A percentile compares a stretch with the other conserved stretches of the same genome.
Evolutionary conservation across 2,329 filamentous ascomycete genomes (phyloP).

Genomic region (Aspergillus novofumigatus): DNA sequence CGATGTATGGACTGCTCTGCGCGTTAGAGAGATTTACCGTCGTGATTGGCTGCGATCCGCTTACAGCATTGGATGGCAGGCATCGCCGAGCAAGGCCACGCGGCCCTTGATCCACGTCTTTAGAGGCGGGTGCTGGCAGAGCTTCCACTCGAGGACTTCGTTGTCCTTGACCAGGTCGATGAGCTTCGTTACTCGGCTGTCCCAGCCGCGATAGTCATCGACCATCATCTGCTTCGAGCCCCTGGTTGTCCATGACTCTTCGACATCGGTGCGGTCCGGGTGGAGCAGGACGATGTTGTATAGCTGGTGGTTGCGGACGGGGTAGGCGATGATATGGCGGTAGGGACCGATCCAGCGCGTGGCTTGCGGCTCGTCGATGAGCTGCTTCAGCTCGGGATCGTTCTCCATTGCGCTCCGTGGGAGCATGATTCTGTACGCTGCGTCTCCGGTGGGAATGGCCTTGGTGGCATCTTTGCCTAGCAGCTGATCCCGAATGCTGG

Average conservation of each 20-base stretch:
- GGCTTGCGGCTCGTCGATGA: conserved; percentile 64
- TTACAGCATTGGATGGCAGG: conserved; percentile 45
- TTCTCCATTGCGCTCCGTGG: conserved; percentile 61
- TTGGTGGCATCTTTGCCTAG: conserved; percentile 26
- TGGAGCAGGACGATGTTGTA: conserved; percentile 63
- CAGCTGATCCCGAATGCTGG: conserved; percentile 40
- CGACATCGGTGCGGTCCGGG: conserved; percentile 58
- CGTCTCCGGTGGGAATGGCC: conserved; percentile 58
- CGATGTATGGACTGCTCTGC: conserved; percentile 31
- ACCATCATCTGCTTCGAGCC: conserved; percentile 60
- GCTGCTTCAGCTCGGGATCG: conserved; percentile 63
- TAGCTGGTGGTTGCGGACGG: conserved; percentile 62
- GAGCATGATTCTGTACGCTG: conserved; percentile 76
- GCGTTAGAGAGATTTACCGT: too few species aligned
- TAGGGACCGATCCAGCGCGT: conserved; percentile 73
- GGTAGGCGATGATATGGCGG: conserved; percentile 74
- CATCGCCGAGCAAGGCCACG: conserved; percentile 40
- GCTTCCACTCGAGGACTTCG: conserved; percentile 38
- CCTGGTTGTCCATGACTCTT: conserved; percentile 60
- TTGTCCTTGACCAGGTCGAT: conserved; percentile 57
- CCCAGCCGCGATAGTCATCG: conserved; percentile 59
- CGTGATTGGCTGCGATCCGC: conserved; percentile 1
- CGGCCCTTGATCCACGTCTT: conserved; percentile 31
- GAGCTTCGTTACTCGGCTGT: conserved; percentile 56
- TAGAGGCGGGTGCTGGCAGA: conserved; percentile 32